phyloP scores from a whole-genome alignment of 169 alveolate genomes.

The Eimeria acervulina region DNA sequence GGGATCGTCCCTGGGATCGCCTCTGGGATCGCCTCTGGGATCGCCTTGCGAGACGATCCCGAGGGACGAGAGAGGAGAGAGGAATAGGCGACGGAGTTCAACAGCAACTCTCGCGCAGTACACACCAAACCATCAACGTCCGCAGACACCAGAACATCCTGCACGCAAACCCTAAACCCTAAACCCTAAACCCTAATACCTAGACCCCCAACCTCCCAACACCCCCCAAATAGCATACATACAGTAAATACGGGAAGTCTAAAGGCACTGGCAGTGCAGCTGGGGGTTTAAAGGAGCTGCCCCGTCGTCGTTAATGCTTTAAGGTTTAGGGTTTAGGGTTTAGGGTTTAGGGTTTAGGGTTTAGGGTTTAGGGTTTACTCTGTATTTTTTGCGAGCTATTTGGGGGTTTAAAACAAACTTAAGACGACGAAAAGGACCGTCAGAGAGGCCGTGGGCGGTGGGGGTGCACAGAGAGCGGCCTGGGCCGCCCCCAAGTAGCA shows the following conservation, averaged over 20 bases:
- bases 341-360: slow-evolving; percentile 31
- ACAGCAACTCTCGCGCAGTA: slow-evolving; percentile 51
- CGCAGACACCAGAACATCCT: slow-evolving; percentile 68
- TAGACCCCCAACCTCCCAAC: background rate
- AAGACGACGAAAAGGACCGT: slow-evolving; percentile 62
- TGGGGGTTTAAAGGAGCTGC: no score
- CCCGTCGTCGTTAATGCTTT: no score
- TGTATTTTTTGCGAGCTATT: background rate
- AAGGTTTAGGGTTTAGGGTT: background rate
- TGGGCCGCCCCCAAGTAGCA: slow-evolving; percentile 72
- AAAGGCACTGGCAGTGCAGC: no score
- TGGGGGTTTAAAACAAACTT: background rate
- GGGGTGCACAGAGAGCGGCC: slow-evolving; percentile 75
- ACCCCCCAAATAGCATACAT: background rate
- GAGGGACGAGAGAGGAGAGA: background rate
- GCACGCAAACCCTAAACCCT: slow-evolving; percentile 11
- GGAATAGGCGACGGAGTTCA: background rate
- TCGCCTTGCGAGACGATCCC: background rate
- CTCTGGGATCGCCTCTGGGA: background rate
- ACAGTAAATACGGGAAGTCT: no score
- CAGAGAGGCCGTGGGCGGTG: slow-evolving; percentile 76
- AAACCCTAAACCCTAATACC: slow-evolving; percentile 37
- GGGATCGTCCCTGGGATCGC: background rate
- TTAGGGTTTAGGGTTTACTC: background rate
- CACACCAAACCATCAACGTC: slow-evolving; percentile 47